A percentile compares a stretch with the other conserved stretches of the same genome.
phyloP scores from a whole-genome alignment of 768 basidiomycete genomes.

The Tricholoma terreum region DNA sequence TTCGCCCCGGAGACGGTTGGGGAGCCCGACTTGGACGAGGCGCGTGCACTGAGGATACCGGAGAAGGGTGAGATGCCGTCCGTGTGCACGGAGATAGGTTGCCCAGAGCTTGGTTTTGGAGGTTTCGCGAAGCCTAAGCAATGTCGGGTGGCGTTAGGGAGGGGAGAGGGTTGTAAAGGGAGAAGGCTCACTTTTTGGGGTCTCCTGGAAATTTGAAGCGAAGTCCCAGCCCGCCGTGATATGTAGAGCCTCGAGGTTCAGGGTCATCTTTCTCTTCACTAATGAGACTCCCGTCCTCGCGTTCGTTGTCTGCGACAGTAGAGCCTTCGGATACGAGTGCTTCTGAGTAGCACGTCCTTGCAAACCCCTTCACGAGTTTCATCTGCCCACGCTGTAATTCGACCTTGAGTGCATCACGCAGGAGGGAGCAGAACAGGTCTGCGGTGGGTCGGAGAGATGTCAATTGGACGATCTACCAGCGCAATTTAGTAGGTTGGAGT shows the following conservation, averaged over 20 bases:
- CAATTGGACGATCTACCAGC: slow-evolving; percentile 78
- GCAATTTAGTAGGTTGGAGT: background rate
- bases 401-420: slow-evolving; percentile 85
- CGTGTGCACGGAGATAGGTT: slow-evolving; percentile 82
- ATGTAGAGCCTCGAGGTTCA: slow-evolving; percentile 46
- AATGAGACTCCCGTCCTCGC: slow-evolving; percentile 65
- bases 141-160: background rate
- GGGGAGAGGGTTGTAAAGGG: no score
- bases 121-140: slow-evolving; percentile 74
- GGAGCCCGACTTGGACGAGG: no score
- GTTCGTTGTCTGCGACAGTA: slow-evolving; percentile 58
- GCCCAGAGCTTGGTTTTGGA: slow-evolving; percentile 97
- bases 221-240: slow-evolving; percentile 77
- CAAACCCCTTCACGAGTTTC: slow-evolving; percentile 88
- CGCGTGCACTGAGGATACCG: no score
- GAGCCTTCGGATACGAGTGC: slow-evolving; percentile 63
- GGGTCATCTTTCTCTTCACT: slow-evolving; percentile 50
- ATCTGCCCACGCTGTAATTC: slow-evolving; percentile 90
- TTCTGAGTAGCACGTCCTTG: slow-evolving; percentile 93
- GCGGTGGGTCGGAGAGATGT: slow-evolving; percentile 92
- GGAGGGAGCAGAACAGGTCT: slow-evolving; percentile 85
- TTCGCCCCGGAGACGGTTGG: no score
- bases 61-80: slow-evolving; percentile 90
- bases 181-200: slow-evolving; percentile 69
- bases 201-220: slow-evolving; percentile 91